A percentile compares a stretch with the other conserved stretches of the same genome.
phyloP scores from a whole-genome alignment of 495 filamentous ascomycete genomes.

The Xylaria sp. region DNA sequence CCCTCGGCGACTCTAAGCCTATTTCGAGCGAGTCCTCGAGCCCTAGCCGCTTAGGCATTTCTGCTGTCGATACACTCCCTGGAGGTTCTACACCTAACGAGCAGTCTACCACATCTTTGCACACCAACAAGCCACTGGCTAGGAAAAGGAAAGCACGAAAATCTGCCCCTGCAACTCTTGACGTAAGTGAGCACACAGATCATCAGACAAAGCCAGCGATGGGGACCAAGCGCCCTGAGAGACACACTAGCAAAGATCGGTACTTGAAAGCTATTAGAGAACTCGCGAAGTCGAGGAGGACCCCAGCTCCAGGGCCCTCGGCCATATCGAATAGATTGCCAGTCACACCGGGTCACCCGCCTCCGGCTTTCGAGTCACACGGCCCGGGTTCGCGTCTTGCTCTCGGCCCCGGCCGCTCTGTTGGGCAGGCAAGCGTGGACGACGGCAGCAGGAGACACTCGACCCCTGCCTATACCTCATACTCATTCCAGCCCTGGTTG shows the following conservation, averaged over 20 bases:
- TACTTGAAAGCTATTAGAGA: constrained; percentile 35
- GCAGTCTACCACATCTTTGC: not conserved
- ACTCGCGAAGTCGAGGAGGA: constrained; percentile 33
- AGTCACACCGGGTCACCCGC: not conserved
- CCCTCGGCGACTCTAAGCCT: not conserved
- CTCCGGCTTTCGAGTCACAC: constrained; percentile 1
- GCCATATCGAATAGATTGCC: constrained; percentile 26
- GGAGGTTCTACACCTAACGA: not conserved
- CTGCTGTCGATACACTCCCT: not conserved
- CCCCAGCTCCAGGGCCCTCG: constrained; percentile 27
- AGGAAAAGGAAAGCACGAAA: constrained; percentile 42
- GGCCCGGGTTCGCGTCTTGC: constrained; percentile 39
- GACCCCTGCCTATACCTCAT: not conserved
- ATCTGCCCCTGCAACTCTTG: constrained; percentile 35
- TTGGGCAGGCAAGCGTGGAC: not conserved
- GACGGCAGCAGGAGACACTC: not conserved
- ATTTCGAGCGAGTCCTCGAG: constrained; percentile 1
- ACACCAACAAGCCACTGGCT: constrained; percentile 7
- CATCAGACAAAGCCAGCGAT: constrained; percentile 14
- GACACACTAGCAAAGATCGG: constrained; percentile 31
- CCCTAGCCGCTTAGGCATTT: constrained; percentile 17
- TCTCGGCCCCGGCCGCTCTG: constrained; percentile 28
- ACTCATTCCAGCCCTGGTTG: constrained; percentile 3
- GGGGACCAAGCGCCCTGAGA: constrained; percentile 28
- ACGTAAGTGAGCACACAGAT: not conserved